phyloP scores from a whole-genome alignment of 257 asterid species.

The Solanum clarkiae region DNA sequence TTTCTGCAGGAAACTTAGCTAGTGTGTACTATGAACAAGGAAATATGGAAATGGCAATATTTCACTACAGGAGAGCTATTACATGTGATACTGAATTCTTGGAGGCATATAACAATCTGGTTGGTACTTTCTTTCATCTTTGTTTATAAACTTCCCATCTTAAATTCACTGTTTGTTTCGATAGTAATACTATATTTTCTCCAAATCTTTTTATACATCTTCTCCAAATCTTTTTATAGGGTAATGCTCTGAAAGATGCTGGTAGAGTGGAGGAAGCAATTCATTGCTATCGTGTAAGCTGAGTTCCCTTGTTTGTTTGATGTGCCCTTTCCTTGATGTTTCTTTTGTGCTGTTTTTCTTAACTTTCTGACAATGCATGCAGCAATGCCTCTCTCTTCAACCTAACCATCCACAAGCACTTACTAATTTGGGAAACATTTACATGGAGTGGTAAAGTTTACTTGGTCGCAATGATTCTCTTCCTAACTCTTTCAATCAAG shows the following conservation, averaged over 20 bases:
- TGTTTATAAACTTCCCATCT: neutral
- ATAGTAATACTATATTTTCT: neutral
- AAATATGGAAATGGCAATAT: slow-evolving; percentile 90
- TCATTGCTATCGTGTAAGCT: slow-evolving; percentile 75
- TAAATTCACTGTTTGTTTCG: neutral
- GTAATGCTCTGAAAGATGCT: slow-evolving; percentile 96
- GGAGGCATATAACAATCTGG: slow-evolving; percentile 97
- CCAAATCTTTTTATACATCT: neutral
- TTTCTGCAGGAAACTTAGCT: slow-evolving; percentile 80
- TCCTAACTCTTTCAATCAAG: neutral
- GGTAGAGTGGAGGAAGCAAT: slow-evolving; percentile 94
- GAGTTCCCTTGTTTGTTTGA: slow-evolving; percentile 1
- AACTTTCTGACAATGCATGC: slow-evolving; percentile 8
- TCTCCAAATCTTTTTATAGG: slow-evolving; percentile 31
- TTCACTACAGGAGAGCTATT: slow-evolving; percentile 85
- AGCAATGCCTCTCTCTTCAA: slow-evolving; percentile 96
- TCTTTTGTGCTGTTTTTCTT: neutral
- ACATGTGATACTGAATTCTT: slow-evolving; percentile 82
- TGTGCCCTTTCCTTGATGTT: neutral
- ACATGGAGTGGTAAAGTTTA: slow-evolving; percentile 84
- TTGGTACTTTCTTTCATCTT: slow-evolving; percentile 10
- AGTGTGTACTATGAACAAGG: slow-evolving; percentile 90
- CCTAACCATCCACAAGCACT: slow-evolving; percentile 98
- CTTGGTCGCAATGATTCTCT: neutral
- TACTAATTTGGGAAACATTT: slow-evolving; percentile 92